Evolutionary conservation across 208 protist genomes (phyloP).

Genomic region (Leishmania mexicana): DNA sequence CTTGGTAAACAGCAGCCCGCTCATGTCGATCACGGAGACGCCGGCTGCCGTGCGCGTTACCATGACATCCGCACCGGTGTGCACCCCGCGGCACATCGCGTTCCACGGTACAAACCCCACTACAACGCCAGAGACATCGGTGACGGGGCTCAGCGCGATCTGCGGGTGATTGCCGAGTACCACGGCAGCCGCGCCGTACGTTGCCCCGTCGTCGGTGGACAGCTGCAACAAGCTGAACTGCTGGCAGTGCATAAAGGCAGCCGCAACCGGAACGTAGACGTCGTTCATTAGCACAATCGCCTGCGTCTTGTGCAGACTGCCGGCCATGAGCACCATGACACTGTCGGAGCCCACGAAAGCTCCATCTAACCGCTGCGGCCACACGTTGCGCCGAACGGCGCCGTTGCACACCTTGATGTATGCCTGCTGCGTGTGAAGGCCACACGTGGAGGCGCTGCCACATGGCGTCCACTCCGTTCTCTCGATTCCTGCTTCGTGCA

Average conservation of each 20-base stretch:
- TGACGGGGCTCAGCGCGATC: constrained; percentile 27
- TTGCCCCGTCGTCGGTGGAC: constrained; percentile 31
- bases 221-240: constrained; percentile 38
- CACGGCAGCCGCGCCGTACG: constrained; percentile 48
- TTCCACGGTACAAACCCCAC: constrained; percentile 57
- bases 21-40: constrained; percentile 46
- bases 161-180: constrained; percentile 43
- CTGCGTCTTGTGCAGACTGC: constrained; percentile 28
- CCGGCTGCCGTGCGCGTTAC: constrained; percentile 17
- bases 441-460: constrained; percentile 43
- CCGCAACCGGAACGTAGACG: constrained; percentile 41
- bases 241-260: constrained; percentile 43
- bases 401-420: constrained; percentile 50
- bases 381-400: constrained; percentile 19
- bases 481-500: constrained; percentile 34
- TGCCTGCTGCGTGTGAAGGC: constrained; percentile 27
- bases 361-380: constrained; percentile 46
- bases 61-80: constrained; percentile 32
- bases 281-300: constrained; percentile 35
- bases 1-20: constrained; percentile 30
- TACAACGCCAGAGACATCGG: constrained; percentile 38
- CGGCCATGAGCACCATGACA: constrained; percentile 39
- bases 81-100: constrained; percentile 26
- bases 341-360: constrained; percentile 37
- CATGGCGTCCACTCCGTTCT: constrained; percentile 45